Evolutionary conservation across 2,329 filamentous ascomycete genomes (phyloP).

Genomic region (Sphaerulina musiva): DNA sequence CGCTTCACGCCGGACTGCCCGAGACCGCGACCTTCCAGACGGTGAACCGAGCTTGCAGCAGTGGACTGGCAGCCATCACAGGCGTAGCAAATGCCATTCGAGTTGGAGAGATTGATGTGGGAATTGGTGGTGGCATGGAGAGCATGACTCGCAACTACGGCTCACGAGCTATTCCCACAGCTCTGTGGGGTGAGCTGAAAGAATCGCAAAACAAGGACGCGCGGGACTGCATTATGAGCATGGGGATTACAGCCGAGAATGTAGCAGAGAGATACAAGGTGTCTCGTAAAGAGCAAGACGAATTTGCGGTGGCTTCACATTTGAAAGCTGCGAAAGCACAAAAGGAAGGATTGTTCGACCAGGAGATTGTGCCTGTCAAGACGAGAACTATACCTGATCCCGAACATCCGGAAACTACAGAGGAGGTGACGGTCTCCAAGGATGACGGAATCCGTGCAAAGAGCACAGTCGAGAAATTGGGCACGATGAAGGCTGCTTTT

Average conservation of each 20-base stretch:
- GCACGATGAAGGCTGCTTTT: constrained; percentile 80
- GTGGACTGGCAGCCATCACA: constrained; percentile 70
- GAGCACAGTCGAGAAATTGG: constrained; percentile 63
- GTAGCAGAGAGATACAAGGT: constrained; percentile 73
- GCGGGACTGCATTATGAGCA: constrained; percentile 83
- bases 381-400: constrained; percentile 63
- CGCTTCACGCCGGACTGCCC: constrained; percentile 74
- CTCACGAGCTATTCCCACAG: constrained; percentile 71
- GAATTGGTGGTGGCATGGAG: constrained; percentile 87
- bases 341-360: constrained; percentile 61
- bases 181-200: constrained; percentile 68
- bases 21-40: constrained; percentile 72
- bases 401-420: constrained; percentile 43
- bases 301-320: constrained; percentile 70
- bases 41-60: constrained; percentile 80
- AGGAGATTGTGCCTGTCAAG: constrained; percentile 72
- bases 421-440: constrained; percentile 60
- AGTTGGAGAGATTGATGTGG: constrained; percentile 63
- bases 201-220: constrained; percentile 61
- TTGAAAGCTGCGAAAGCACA: constrained; percentile 65
- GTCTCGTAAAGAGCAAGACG: constrained; percentile 69
- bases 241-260: constrained; percentile 87
- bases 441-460: constrained; percentile 77
- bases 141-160: constrained; percentile 94
- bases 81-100: constrained; percentile 67